A percentile compares a stretch with the other conserved stretches of the same genome.
Conservation (phyloP, 345 rosid genomes). For the Jatropha curcas region DNA sequence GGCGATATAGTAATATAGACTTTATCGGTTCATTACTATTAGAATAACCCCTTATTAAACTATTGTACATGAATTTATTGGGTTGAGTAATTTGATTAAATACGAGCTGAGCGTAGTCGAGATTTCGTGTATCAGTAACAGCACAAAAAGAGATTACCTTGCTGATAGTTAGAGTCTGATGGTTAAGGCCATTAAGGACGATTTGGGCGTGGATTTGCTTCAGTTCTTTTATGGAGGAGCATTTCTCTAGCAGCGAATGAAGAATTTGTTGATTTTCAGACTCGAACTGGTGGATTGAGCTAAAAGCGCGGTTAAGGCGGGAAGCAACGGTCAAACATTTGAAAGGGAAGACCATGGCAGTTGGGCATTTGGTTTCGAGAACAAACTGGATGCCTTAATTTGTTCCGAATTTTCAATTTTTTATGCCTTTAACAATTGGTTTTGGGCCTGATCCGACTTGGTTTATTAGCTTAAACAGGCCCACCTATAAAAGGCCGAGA, state of each 20-base stretch:
- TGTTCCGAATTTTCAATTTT: too few relatives aligned
- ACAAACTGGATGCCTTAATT: too few relatives aligned
- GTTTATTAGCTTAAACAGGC: too few relatives aligned
- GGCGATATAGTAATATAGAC: conserved; percentile 29
- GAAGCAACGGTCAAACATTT: conserved; percentile 16
- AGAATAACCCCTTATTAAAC: conserved; percentile 35
- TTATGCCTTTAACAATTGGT: too few relatives aligned
- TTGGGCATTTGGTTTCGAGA: neutral
- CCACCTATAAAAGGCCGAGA: too few relatives aligned
- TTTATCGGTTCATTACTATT: conserved; percentile 20
- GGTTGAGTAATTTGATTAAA: conserved; percentile 12
- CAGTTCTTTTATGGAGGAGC: conserved; percentile 29
- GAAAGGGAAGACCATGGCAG: neutral
- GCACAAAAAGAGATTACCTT: conserved; percentile 11
- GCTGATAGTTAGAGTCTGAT: conserved; percentile 8
- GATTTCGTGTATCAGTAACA: neutral
- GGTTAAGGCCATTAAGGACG: neutral
- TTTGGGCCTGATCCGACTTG: too few relatives aligned
- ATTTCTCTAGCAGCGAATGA: conserved; percentile 16
- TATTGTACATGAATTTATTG: conserved; percentile 20
- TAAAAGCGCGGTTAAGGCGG: conserved; percentile 11
- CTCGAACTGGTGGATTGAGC: neutral
- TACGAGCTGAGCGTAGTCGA: conserved; percentile 4
- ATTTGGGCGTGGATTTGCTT: conserved; percentile 14
- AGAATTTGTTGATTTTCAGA: conserved; percentile 15